These are phyloP conservation scores for Candida gorgasii DNA, from an alignment of 805 yeast genomes.

Conservation along the genomic window DNA sequence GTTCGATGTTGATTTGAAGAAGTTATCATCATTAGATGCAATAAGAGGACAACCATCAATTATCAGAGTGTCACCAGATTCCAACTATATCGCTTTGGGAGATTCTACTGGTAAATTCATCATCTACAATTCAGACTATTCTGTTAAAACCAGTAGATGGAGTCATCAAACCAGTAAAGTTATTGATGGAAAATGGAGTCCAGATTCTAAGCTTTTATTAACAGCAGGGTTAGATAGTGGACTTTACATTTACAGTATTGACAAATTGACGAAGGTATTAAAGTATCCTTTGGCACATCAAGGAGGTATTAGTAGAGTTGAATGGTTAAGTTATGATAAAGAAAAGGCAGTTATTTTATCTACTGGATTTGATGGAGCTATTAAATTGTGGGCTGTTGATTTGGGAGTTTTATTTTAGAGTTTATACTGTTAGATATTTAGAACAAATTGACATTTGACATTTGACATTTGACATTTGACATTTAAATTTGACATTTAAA, in stretches of 20 bases:
- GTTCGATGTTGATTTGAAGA: slow-evolving; percentile 44
- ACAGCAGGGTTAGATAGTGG: slow-evolving; percentile 86
- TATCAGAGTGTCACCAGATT: slow-evolving; percentile 71
- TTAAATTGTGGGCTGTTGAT: slow-evolving; percentile 68
- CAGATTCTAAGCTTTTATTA: slow-evolving; percentile 68
- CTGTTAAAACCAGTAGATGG: slow-evolving; percentile 85
- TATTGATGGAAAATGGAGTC: slow-evolving; percentile 75
- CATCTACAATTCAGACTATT: slow-evolving; percentile 60
- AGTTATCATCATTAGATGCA: slow-evolving; percentile 33
- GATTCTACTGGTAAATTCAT: slow-evolving; percentile 84
- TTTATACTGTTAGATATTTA: too few relatives aligned
- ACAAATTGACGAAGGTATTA: slow-evolving; percentile 72
- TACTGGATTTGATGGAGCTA: slow-evolving; percentile 79
- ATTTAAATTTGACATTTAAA: too few relatives aligned
- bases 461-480: too few relatives aligned
- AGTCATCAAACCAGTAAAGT: slow-evolving; percentile 89
- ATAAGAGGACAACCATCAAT: slow-evolving; percentile 34
- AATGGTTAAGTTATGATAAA: slow-evolving; percentile 56
- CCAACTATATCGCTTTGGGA: slow-evolving; percentile 74
- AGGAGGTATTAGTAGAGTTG: slow-evolving; percentile 76
- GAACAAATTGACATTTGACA: too few relatives aligned
- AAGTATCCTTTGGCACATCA: slow-evolving; percentile 81
- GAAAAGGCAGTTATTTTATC: slow-evolving; percentile 49
- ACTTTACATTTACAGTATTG: slow-evolving; percentile 75
- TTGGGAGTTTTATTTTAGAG: background rate